These are phyloP conservation scores for Ascochyta clinopodiicola DNA, from an alignment of 2,329 filamentous ascomycete species.

Conservation along the genomic window DNA sequence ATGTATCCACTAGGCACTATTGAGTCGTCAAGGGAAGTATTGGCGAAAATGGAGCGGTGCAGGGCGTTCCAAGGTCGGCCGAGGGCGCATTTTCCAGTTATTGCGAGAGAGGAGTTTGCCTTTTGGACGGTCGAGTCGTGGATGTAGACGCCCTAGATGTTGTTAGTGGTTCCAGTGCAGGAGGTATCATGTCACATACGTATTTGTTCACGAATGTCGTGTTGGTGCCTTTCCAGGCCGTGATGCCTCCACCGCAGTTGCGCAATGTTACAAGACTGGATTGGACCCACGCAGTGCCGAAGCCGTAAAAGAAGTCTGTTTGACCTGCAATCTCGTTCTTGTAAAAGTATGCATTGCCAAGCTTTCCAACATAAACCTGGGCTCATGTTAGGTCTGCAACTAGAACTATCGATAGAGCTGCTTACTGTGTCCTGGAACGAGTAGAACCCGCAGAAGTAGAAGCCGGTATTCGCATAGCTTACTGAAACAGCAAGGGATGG, in stretches of 20 bases:
- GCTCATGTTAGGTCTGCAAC: neutral
- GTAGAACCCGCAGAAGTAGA: slow-evolving; percentile 71
- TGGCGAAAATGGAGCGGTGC: slow-evolving; percentile 64
- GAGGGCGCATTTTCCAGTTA: slow-evolving; percentile 59
- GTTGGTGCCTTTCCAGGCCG: slow-evolving; percentile 72
- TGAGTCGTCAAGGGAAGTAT: slow-evolving; percentile 62
- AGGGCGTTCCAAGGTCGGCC: slow-evolving; percentile 68
- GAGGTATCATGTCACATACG: slow-evolving; percentile 13
- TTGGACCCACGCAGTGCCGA: slow-evolving; percentile 69
- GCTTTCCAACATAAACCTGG: slow-evolving; percentile 65
- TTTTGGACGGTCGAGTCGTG: slow-evolving; percentile 61
- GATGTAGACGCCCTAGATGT: slow-evolving; percentile 63
- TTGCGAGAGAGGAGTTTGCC: slow-evolving; percentile 57
- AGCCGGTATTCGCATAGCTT: slow-evolving; percentile 69
- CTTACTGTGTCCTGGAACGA: slow-evolving; percentile 71
- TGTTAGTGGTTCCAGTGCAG: neutral
- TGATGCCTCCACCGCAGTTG: slow-evolving; percentile 70
- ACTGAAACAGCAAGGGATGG: slow-evolving; percentile 67
- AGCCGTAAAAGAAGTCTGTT: slow-evolving; percentile 73
- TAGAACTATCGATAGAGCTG: rapidly evolving
- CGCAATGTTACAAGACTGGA: slow-evolving; percentile 62
- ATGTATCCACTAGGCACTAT: slow-evolving; percentile 64
- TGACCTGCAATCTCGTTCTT: slow-evolving; percentile 67
- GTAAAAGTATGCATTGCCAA: slow-evolving; percentile 71
- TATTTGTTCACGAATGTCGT: slow-evolving; percentile 72